Base-by-base conservation (phyloP, 169 alveolate species). In the Babesia ovis region DNA sequence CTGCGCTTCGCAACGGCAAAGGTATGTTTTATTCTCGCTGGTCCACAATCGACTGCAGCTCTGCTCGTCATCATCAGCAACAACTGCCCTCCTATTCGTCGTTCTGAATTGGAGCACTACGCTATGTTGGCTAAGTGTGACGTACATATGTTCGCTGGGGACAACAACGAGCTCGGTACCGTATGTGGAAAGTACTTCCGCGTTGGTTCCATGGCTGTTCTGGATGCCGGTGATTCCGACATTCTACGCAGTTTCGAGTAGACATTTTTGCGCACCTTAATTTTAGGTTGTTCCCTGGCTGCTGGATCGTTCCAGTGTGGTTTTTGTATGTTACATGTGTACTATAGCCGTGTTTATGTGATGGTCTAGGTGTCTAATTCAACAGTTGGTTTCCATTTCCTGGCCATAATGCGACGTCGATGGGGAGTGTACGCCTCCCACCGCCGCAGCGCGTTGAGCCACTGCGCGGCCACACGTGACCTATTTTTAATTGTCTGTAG, bases 151-250 rank as follows among this genome's bases (percentile, higher is more conserved):
- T 95, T 91, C 90, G 90, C 90, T 62, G 99, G 99, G 46, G 95
- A 94, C 83, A 95, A 94, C 91, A 94, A 92, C 73, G 98, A 95
- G 68, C 86, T 95, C 39, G 98, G 98, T 32, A 95, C 99, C 51
- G 98, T 99, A 42, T 96, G 99, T 85, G 99, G 99, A 62, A 97
- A 95, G 89, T 91, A 92, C 76, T 96, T 94, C 91, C 97, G 99
- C 75, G 97, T 95, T 46, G 93, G 98, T 43, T 93, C 96, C 69
- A 84, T 97, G 92, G 96, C 98, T 35, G 91, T 97, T 46, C 86
- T 95, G 32, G 98, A 97, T 72, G 97, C 98, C 45, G 99, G 99
- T 32, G 99, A 97, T 81, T 95, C 99, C 18, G 99, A 97, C 83
- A 97, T 97, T 84, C 91, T 96, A 68, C 93, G 95, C 80, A 84